Evolutionary conservation across 805 yeast species (phyloP), one percentile per base, ranked within the genome.

Genomic region (Sungouiozyma ichnusensis): DNA sequence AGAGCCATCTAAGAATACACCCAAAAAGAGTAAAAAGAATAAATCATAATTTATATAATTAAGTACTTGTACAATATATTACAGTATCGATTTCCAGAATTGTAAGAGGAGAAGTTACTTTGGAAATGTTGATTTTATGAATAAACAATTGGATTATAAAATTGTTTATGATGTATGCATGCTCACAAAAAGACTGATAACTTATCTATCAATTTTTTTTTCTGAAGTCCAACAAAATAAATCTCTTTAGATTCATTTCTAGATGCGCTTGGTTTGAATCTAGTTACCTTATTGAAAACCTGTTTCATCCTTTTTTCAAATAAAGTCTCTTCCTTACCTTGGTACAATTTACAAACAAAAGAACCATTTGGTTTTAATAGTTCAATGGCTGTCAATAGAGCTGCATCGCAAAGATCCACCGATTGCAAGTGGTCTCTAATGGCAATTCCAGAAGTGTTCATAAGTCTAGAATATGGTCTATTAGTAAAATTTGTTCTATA

Each of bases 361-460:
- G 66, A 54, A 1, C 98, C 98, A 20, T 75, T 74, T 3, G 78
- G 75, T 46, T 69, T 76, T 20, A 92, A 63, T n/a, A 84, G 62
- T 46, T 78, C 81, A 41, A 81, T 69, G 1, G 94, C 81, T 39
- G 88, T 71, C 5, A 85, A 69, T 40, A 92, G 60, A 0, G 95
- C 96, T 0, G 96, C 96, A 52, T 85, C 92, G 60, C 97, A 90
- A 20, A 90, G 66, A 55, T 88, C 85, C 48, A 92, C 81, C 46
- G 95, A 86, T 50, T 76, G 77, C 13, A 73, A 65, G 62, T 90
- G 97, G 60, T 90, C 98, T 48, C 76, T 75, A 34, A 82, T 77
- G 8, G 79, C 74, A 34, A 85, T 64, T 3, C 98, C 97, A 13
- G 87, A 70, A 3, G 97, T 85, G 57, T 90, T 90, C 38, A 86